Base-by-base conservation (phyloP, 1,139 yeast genomes). In the Yamadazyma songkhlaensis region DNA sequence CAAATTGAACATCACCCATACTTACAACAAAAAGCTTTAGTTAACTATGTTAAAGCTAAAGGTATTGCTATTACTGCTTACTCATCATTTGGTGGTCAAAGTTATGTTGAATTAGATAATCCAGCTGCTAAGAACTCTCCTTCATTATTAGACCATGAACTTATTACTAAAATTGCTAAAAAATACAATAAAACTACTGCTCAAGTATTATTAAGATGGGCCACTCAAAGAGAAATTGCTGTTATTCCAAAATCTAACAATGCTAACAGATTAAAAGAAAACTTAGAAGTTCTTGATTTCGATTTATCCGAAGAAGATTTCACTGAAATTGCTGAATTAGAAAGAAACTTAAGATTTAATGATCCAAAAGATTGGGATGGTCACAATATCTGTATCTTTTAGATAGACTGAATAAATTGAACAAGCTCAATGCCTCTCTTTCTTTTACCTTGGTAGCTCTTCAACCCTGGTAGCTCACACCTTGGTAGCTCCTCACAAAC, bases 1-100 rank as follows among this genome's bases (percentile, higher is more conserved):
- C 96, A 89, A 65, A 84, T 89, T 57, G 97, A 89, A 69, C 92
- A 85, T 64, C 96, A 88, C 62, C 96, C 96, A 49, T 88, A 86
- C 71, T 73, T 88, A 60, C 86, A 84, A 49, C 96, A 88, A 66
- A 76, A 76, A 43, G 71, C 70, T 48, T 71, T 87, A 57, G 61
- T 87, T 45, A 73, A 81, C 50, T 85, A 65, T 54, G 85, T 76
- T 45, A 77, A 84, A 59, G 53, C 64, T 31, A 63, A 77, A 49
- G 81, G 76, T 34, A 77, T 88, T 54, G 83, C 80, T 42, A 72
- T 88, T 54, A 85, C 88, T 38, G 96, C 84, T 21, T 88, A 88
- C 72, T 86, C 95, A 7, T 84, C 95, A 9, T 84, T 87, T 55
- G 92, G 92, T 32, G 89, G 90, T 20, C 84, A 78, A 57, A 79